phyloP scores from a whole-genome alignment of 1,139 yeast genomes.

The Candida dubliniensis region DNA sequence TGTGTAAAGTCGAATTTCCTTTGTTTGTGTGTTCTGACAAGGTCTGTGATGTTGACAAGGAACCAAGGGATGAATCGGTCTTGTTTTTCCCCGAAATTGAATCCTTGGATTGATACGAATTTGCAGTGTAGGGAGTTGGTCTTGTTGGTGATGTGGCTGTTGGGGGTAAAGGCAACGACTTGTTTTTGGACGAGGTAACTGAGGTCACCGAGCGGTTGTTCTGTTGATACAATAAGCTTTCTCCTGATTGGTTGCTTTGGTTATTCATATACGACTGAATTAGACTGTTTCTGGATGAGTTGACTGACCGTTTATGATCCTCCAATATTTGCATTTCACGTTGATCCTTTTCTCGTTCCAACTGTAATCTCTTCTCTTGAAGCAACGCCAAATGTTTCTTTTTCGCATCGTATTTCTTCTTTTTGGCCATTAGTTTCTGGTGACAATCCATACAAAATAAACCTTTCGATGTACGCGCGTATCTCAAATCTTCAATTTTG shows the following conservation, averaged over 20 bases:
- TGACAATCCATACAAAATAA: slow-evolving; percentile 93
- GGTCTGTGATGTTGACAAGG: slow-evolving; percentile 3
- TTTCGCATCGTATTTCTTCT: slow-evolving; percentile 52
- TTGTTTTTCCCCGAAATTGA: neutral
- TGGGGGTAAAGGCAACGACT: slow-evolving; percentile 35
- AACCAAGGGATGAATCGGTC: slow-evolving; percentile 2
- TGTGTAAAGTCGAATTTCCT: slow-evolving; percentile 6
- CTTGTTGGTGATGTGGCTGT: slow-evolving; percentile 1
- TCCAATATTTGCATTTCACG: slow-evolving; percentile 8
- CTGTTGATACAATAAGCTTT: slow-evolving; percentile 10
- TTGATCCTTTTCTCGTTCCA: slow-evolving; percentile 10
- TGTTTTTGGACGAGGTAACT: slow-evolving; percentile 24
- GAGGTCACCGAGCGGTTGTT: slow-evolving; percentile 16
- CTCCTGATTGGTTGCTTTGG: slow-evolving; percentile 4
- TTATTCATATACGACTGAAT: slow-evolving; percentile 15
- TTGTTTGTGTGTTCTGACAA: slow-evolving; percentile 1
- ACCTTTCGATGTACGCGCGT: slow-evolving; percentile 93
- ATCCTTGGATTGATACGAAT: neutral
- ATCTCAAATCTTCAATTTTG: slow-evolving; percentile 84
- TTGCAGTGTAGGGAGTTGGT: neutral
- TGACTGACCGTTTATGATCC: slow-evolving; percentile 8
- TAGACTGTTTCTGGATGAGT: slow-evolving; percentile 14
- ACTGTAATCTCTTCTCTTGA: slow-evolving; percentile 11
- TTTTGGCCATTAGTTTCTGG: slow-evolving; percentile 73
- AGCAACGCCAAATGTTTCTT: slow-evolving; percentile 32